phyloP scores from a whole-genome alignment of 768 basidiomycete species.

The Amanita muscaria region DNA sequence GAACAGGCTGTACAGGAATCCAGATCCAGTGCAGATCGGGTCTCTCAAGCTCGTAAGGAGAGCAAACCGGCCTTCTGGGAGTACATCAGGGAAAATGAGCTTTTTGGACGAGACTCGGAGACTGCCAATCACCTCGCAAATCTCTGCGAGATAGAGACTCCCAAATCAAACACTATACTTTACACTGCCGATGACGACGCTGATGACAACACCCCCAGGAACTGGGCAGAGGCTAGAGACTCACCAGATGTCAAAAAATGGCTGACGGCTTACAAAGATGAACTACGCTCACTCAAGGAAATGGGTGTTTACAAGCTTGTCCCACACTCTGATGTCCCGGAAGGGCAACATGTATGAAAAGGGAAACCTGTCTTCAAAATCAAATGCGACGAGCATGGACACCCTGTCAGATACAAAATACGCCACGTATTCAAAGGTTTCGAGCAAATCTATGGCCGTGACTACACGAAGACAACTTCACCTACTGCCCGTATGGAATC shows the following conservation, averaged over 20 bases:
- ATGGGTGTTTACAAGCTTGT: slow-evolving; percentile 22
- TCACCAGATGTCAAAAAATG: slow-evolving; percentile 16
- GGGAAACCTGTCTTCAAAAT: slow-evolving; percentile 13
- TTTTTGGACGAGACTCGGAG: too few relatives aligned
- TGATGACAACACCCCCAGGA: background rate
- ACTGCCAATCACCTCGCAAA: too few relatives aligned
- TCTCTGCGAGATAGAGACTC: too few relatives aligned
- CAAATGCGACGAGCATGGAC: slow-evolving; percentile 24
- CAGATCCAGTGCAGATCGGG: too few relatives aligned
- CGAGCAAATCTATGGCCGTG: slow-evolving; percentile 30
- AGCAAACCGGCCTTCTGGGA: too few relatives aligned
- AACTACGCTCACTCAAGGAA: slow-evolving; percentile 18
- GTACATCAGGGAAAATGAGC: too few relatives aligned
- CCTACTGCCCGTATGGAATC: slow-evolving; percentile 32
- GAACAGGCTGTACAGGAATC: too few relatives aligned
- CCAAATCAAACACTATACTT: too few relatives aligned
- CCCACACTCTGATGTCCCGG: slow-evolving; percentile 12
- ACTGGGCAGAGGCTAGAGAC: slow-evolving; percentile 15
- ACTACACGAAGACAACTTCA: slow-evolving; percentile 34
- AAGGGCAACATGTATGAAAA: slow-evolving; percentile 17
- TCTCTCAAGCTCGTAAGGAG: too few relatives aligned
- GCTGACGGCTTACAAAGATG: slow-evolving; percentile 14
- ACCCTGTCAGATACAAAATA: slow-evolving; percentile 24
- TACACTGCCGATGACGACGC: too few relatives aligned
- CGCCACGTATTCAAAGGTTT: slow-evolving; percentile 34